phyloP scores from a whole-genome alignment of 1,139 yeast species.

The Kodamaea sp. region DNA sequence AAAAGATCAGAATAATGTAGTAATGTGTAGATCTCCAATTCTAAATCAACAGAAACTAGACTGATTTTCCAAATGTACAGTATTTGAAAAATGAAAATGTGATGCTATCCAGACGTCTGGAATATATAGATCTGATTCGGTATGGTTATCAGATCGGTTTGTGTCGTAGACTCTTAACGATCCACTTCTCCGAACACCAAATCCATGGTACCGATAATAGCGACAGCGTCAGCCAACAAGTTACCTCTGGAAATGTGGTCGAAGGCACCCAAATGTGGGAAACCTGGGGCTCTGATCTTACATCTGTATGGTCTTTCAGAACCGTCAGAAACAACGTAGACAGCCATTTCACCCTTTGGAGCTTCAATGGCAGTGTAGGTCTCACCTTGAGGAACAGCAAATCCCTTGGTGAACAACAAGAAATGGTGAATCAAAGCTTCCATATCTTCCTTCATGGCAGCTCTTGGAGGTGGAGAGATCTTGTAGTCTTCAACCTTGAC shows the following conservation, averaged over 20 bases:
- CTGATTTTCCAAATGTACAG: too few species aligned
- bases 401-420: conserved; percentile 84
- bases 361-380: conserved; percentile 92
- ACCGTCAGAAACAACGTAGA: conserved; percentile 86
- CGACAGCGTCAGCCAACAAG: conserved; percentile 89
- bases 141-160: too few species aligned
- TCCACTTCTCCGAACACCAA: conserved; percentile 93
- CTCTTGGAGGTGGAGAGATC: conserved; percentile 80
- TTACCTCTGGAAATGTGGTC: conserved; percentile 86
- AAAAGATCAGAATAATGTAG: background rate
- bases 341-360: conserved; percentile 96
- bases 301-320: conserved; percentile 90
- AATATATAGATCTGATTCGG: too few species aligned
- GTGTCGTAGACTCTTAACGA: conserved; percentile 51
- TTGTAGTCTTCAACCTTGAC: conserved; percentile 90
- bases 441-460: conserved; percentile 88
- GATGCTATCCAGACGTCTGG: too few species aligned
- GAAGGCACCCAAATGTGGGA: conserved; percentile 85
- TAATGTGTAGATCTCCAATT: too few species aligned
- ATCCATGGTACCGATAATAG: conserved; percentile 94
- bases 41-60: too few species aligned
- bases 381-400: conserved; percentile 87
- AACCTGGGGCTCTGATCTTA: conserved; percentile 92
- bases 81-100: too few species aligned
- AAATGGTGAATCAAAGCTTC: conserved; percentile 90